Evolutionary conservation across 1,284 basidiomycete genomes (phyloP).

Genomic region (Leccinum fuscescens): DNA sequence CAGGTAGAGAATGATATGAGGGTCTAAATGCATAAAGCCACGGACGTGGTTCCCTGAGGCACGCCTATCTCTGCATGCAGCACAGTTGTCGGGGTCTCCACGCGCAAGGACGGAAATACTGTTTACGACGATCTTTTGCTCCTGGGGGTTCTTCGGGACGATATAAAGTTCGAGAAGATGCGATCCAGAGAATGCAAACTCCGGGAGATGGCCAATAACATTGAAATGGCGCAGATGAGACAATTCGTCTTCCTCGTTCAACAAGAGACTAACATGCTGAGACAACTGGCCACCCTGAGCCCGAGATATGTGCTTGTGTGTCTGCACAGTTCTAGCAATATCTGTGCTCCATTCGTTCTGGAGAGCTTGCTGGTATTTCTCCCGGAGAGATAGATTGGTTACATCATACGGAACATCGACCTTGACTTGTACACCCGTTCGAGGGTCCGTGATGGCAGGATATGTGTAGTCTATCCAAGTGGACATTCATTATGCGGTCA

Average conservation of each 20-base stretch:
- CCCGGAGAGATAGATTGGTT: slow-evolving; percentile 8
- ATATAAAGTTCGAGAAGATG: slow-evolving; percentile 22
- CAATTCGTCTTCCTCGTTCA: neutral
- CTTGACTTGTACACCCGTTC: slow-evolving; percentile 5
- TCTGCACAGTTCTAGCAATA: neutral
- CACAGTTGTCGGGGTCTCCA: slow-evolving; percentile 3
- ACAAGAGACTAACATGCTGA: slow-evolving; percentile 4
- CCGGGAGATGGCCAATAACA: slow-evolving; percentile 8
- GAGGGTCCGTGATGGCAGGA: slow-evolving; percentile 13
- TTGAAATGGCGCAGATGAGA: slow-evolving; percentile 9
- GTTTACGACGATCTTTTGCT: slow-evolving; percentile 9
- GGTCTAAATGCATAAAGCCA: slow-evolving; percentile 18
- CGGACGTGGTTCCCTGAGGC: slow-evolving; percentile 10
- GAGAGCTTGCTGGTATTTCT: slow-evolving; percentile 11
- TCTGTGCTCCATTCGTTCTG: slow-evolving; percentile 5
- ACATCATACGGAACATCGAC: slow-evolving; percentile 15
- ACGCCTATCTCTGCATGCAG: slow-evolving; percentile 14
- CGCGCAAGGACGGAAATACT: slow-evolving; percentile 17
- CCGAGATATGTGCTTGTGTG: neutral
- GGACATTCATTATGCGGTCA: neutral
- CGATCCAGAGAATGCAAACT: slow-evolving; percentile 20
- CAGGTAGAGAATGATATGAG: slow-evolving; percentile 16
- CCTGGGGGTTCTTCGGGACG: neutral
- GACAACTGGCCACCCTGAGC: neutral
- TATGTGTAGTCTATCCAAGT: slow-evolving; percentile 19